These are phyloP conservation scores for Penicillium sclerotigenum DNA, from an alignment of 2,329 filamentous ascomycete species.

Conservation along the genomic window DNA sequence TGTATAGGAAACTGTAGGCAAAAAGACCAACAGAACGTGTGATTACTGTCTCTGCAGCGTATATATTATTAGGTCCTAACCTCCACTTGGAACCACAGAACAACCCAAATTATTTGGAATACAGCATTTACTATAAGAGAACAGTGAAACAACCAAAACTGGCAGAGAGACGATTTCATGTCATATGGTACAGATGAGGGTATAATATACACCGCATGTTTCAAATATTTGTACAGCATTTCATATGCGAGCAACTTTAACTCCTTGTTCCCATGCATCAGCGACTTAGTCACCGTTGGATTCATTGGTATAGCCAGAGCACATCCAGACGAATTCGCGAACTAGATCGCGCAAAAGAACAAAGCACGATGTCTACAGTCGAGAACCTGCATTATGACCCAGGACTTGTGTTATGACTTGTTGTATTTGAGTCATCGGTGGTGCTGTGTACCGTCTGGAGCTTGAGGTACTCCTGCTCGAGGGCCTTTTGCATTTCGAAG, in stretches of 20 bases:
- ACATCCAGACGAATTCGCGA: neutral
- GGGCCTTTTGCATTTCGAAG: slow-evolving; percentile 81
- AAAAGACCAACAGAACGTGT: too few relatives aligned
- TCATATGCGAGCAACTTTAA: neutral
- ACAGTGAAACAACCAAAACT: neutral
- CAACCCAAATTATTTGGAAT: neutral
- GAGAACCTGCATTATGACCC: slow-evolving; percentile 20
- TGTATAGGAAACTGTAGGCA: too few relatives aligned
- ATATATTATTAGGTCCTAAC: neutral
- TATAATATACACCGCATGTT: neutral
- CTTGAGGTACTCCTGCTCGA: slow-evolving; percentile 89
- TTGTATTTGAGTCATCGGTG: slow-evolving; percentile 22
- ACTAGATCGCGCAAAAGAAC: neutral
- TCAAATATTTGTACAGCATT: slow-evolving; percentile 10
- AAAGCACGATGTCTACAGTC: neutral
- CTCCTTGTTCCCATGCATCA: slow-evolving; percentile 7
- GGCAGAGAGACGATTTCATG: slow-evolving; percentile 3
- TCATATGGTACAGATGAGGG: slow-evolving; percentile 5
- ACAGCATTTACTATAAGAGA: neutral
- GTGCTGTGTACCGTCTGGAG: slow-evolving; percentile 71
- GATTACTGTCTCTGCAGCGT: neutral
- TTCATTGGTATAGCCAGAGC: neutral
- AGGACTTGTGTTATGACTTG: slow-evolving; percentile 19
- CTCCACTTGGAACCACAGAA: neutral
- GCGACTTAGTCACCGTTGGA: neutral